These are phyloP conservation scores for Xylariaceae sp. DNA, from an alignment of 2,329 filamentous ascomycete genomes.

Conservation along the genomic window DNA sequence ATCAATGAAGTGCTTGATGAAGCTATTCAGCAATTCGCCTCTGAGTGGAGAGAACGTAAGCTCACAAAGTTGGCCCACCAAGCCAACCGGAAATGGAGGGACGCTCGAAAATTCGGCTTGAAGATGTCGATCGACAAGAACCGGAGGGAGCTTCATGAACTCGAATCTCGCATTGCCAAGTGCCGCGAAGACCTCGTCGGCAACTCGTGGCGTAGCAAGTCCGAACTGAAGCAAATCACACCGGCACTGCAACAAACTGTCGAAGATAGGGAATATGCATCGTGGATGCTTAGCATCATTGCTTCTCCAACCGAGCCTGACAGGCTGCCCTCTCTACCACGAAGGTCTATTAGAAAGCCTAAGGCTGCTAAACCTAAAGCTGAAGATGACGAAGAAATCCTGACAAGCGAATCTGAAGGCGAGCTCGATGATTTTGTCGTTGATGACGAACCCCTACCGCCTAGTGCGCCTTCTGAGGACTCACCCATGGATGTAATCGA, in stretches of 20 bases:
- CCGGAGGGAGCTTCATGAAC: constrained; percentile 44
- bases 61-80: constrained; percentile 57
- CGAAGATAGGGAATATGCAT: constrained; percentile 57
- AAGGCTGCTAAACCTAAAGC: constrained; percentile 16
- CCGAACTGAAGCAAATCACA: constrained; percentile 59
- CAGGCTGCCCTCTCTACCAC: constrained; percentile 36
- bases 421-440: constrained; percentile 55
- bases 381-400: constrained; percentile 50
- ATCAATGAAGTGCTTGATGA: constrained; percentile 57
- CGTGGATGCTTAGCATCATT: constrained; percentile 54
- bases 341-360: constrained; percentile 19
- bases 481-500: constrained; percentile 6
- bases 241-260: constrained; percentile 66
- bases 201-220: constrained; percentile 54
- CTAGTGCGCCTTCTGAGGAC: neutral
- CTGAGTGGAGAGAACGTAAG: constrained; percentile 61
- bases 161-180: constrained; percentile 58
- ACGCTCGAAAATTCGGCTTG: constrained; percentile 49
- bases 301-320: constrained; percentile 45
- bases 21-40: constrained; percentile 52
- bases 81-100: constrained; percentile 64
- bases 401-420: constrained; percentile 56
- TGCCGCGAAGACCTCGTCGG: constrained; percentile 55
- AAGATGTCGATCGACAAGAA: constrained; percentile 48
- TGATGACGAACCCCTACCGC: constrained; percentile 34